Evolutionary conservation across 768 basidiomycete genomes (phyloP).

Genomic region (Plicaturopsis crispa): DNA sequence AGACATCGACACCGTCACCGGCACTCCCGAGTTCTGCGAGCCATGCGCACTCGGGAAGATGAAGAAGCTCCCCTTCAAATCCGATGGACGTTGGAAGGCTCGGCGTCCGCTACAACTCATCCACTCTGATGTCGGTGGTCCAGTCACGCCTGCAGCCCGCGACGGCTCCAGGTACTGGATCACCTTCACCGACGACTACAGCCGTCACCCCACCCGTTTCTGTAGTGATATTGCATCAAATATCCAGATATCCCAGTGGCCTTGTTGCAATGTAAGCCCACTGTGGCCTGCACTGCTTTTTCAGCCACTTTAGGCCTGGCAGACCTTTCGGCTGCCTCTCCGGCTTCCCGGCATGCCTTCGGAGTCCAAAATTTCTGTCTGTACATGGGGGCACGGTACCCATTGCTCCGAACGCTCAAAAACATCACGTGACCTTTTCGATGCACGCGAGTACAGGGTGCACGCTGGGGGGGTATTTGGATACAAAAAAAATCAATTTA

Average conservation of each 20-base stretch:
- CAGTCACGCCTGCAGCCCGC: constrained; percentile 5
- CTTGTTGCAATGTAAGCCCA: no score
- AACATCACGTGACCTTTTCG: no score
- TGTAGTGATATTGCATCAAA: neutral
- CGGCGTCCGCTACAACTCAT: constrained; percentile 7
- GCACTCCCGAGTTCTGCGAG: constrained; percentile 11
- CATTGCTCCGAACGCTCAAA: no score
- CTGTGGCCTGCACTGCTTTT: no score
- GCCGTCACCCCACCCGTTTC: neutral
- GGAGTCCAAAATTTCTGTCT: no score
- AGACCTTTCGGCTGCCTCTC: no score
- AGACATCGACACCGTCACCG: constrained; percentile 6
- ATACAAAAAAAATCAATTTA: no score
- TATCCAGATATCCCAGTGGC: neutral
- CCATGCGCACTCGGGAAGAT: constrained; percentile 12
- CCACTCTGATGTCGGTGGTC: constrained; percentile 11
- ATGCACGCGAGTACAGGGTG: no score
- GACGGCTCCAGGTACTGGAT: constrained; percentile 10
- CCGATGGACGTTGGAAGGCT: neutral
- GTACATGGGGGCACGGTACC: no score
- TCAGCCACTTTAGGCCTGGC: no score
- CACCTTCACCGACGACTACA: constrained; percentile 9
- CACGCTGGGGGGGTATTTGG: no score
- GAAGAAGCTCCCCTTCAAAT: constrained; percentile 9
- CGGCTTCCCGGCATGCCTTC: no score